A percentile compares a stretch with the other conserved stretches of the same genome.
phyloP scores from a whole-genome alignment of 2,329 filamentous ascomycete genomes.

The Botryotinia narcissicola region DNA sequence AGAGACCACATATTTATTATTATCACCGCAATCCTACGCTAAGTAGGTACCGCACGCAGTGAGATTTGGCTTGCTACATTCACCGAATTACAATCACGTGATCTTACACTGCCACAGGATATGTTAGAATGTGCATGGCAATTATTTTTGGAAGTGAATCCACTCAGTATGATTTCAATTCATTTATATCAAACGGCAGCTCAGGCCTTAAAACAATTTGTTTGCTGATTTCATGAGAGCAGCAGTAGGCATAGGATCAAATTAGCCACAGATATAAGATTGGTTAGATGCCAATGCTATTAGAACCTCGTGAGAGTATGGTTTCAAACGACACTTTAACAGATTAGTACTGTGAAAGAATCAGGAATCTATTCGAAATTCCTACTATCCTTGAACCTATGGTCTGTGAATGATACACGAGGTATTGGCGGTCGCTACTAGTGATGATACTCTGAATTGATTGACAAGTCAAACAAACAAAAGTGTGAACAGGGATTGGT shows the following conservation, averaged over 20 bases:
- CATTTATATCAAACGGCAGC: not conserved
- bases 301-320: not conserved
- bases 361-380: not conserved
- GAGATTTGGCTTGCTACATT: not conserved
- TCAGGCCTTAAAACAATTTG: not conserved
- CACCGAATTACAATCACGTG: not conserved
- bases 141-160: not conserved
- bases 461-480: not conserved
- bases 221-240: not conserved
- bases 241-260: not conserved
- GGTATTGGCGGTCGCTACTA: not conserved
- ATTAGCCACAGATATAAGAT: not conserved
- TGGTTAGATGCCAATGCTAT: not conserved
- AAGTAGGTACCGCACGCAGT: not conserved
- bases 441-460: not conserved
- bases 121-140: not conserved
- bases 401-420: accelerated
- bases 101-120: not conserved
- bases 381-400: not conserved
- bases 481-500: too few species aligned
- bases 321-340: not conserved
- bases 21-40: not conserved
- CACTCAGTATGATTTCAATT: not conserved
- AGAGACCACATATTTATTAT: not conserved
- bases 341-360: not conserved